phyloP scores from a whole-genome alignment of 345 rosid genomes.

The Eucalyptus fibrosa region DNA sequence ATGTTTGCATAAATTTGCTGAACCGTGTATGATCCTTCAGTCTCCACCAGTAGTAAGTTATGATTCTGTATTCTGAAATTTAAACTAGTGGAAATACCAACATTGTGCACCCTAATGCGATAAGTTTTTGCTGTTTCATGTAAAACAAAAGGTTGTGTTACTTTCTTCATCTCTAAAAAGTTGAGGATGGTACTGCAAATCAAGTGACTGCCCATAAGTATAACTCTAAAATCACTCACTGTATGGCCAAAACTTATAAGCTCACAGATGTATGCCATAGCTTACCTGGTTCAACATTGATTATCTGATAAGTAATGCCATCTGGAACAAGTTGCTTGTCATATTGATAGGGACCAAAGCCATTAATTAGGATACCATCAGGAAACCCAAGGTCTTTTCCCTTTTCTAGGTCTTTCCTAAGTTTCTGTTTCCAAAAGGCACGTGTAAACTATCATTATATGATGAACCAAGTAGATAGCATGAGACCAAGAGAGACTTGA shows the following conservation, averaged over 20 bases:
- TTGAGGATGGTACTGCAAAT: background rate
- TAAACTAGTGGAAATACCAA: conserved; percentile 77
- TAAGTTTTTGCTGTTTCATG: conserved; percentile 63
- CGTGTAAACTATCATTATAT: background rate
- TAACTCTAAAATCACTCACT: background rate
- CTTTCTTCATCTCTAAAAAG: background rate
- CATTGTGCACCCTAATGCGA: conserved; percentile 78
- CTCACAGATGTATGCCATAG: background rate
- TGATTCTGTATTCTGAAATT: conserved; percentile 88
- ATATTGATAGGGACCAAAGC: conserved; percentile 72
- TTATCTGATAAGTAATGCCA: conserved; percentile 44
- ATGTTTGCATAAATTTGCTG: conserved; percentile 71
- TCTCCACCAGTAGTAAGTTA: conserved; percentile 80
- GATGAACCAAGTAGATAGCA: background rate
- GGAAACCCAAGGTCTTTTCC: conserved; percentile 55
- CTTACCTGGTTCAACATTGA: conserved; percentile 77
- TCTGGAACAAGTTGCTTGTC: conserved; percentile 31
- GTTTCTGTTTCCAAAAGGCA: conserved; percentile 31
- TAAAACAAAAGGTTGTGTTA: background rate
- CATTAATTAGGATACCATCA: conserved; percentile 69
- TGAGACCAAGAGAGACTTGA: background rate
- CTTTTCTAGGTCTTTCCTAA: conserved; percentile 60
- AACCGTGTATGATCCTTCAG: conserved; percentile 88
- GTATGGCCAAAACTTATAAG: background rate
- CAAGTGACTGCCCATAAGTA: background rate